Base-by-base conservation (phyloP, 2,329 filamentous ascomycete species). In the Paracorniculantispora psalliotae region DNA sequence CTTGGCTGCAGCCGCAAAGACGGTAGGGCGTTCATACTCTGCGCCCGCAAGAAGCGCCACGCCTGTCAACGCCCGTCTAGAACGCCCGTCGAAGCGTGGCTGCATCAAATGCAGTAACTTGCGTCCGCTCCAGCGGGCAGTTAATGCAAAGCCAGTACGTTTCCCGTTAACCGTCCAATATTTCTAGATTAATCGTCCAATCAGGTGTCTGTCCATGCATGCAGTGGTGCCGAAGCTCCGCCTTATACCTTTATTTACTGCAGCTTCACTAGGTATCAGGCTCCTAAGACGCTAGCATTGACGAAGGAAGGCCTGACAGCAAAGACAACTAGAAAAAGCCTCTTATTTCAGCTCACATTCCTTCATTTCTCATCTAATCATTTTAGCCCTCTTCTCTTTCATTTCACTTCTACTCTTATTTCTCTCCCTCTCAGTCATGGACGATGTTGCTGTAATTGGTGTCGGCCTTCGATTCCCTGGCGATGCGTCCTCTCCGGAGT, bases 371-470 rank as follows among this genome's bases (percentile, higher is more conserved):
- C 13, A 35, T 37, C 28, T 39, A 37, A 37, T 15, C 12, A 37
- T 37, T 15, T 44, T 17, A 3, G n/a, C n/a, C 21, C 41, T 21
- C 4, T 19, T 44, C 7, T 44, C 4, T 8, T 21, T 21, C 41
- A 8, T 30, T 33, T 25, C 46, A n/a, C 19, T 19, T 37, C 37
- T 37, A 17, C n/a, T 48, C 19, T 47, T 26, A 25, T 50, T 25
- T 15, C 15, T 59, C 2, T 0, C 2, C 12, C 4, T 26, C 23
- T 51, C 39, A 35, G 30, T 10, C 2, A 70, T 68, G 63, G 74
- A 78, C n/a, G 78, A 79, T 52, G 77, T 83, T 51, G 81, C 79
- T 3, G 72, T 84, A 12, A 69, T 83, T 33, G 81, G 81, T 17
- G 71, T 83, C 59, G 77, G 76, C 9, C 75, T 81, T 39, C 73